These are phyloP conservation scores for Adenanthera pavonina DNA, from an alignment of 306 rosid genomes.

Conservation along the genomic window DNA sequence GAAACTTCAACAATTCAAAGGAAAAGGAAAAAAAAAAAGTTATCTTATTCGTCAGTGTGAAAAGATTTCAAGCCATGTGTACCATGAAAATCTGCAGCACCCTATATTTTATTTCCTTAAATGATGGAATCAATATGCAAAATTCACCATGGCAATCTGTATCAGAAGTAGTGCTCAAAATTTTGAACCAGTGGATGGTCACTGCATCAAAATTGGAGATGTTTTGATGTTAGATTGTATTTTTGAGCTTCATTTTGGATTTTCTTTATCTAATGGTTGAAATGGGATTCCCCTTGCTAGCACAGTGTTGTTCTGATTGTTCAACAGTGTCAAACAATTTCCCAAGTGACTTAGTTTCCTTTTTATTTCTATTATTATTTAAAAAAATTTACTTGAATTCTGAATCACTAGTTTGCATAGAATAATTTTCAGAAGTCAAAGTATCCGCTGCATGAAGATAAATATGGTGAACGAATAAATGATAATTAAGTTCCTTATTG, in stretches of 20 bases:
- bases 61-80: neutral
- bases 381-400: neutral
- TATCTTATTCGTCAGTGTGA: neutral
- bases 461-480: neutral
- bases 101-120: neutral
- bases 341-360: neutral
- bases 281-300: conserved; percentile 1
- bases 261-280: conserved; percentile 4
- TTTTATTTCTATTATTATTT: neutral
- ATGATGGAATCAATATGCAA: neutral
- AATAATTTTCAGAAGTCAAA: neutral
- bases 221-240: conserved; percentile 23
- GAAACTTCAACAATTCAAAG: too few species aligned
- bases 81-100: neutral
- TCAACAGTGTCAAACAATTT: neutral
- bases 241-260: neutral
- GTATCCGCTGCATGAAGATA: conserved; percentile 1
- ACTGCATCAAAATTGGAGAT: conserved; percentile 5
- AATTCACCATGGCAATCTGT: neutral
- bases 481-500: conserved; percentile 14
- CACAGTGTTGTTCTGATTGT: conserved; percentile 10
- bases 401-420: neutral
- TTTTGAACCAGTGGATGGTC: neutral
- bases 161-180: neutral
- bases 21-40: too few species aligned